Evolutionary conservation across 2,329 filamentous ascomycete species (phyloP), one percentile per base, ranked within the genome.

Genomic region (Aspergillus eucalypticola): DNA sequence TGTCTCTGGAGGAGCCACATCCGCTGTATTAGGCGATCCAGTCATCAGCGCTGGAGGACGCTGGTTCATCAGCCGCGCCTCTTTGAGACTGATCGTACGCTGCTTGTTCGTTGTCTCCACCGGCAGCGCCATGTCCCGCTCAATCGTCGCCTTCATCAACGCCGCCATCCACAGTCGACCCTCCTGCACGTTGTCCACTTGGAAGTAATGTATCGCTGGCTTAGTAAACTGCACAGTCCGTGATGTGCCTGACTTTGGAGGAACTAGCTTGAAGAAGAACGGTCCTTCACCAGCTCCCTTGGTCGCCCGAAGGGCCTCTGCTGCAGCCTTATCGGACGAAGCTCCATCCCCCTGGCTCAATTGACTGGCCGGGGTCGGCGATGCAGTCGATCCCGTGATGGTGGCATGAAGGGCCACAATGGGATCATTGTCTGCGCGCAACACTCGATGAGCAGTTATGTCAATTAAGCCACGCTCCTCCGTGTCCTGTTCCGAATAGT

Each of bases 261-360:
- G 95, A 6, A 96, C 88, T 7, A 99, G 87, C 79, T 99, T 99
- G 85, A 99, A 99, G 71, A 98, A 98, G 79, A 99, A 99, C 72
- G 96, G 90, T 1, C 88, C 83, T 59, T 91, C 89, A 39, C 84
- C 81, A 67, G 73, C 66, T 64, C 69, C 67, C 68, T 72, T 70
- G 61, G 72, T 65, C 62, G 67, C 72, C 60, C 64, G 74, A 6
- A 67, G 58, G 17, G 62, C 73, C 69, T 58, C 76, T 55, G 59
- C 74, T 35, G 62, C 69, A 6, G 67, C 65, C 38, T 71, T 72
- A 17, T 66, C 64, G 56, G 74, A 67, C 6, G 76, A 70, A n/a
- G 75, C 72, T 10, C 70, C 68, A 17, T 80, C 80, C 42, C 67
- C 67, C 19, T 71, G 71, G 25, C 71, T 71, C 29, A 74, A 68